Percentiles rank a stretch among this genome's conserved stretches.
phyloP scores from a whole-genome alignment of 495 filamentous ascomycete genomes.

The Amorphotheca resinae region DNA sequence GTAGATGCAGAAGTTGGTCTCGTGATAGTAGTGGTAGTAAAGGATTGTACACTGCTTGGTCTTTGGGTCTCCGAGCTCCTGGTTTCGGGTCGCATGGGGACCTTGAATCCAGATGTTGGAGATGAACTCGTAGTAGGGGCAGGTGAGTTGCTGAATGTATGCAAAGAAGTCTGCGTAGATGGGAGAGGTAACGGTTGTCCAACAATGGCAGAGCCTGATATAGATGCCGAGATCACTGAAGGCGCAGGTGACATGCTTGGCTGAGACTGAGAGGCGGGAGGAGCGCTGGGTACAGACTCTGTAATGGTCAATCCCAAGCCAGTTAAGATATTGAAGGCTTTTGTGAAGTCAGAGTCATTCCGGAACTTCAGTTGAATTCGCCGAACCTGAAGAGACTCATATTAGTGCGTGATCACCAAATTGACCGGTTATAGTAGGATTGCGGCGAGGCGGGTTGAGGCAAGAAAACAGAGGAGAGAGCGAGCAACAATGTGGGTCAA shows the following conservation, averaged over 20 bases:
- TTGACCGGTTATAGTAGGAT: too few relatives aligned
- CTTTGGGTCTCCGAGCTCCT: constrained; percentile 1
- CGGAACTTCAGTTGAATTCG: constrained; percentile 35
- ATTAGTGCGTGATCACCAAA: too few relatives aligned
- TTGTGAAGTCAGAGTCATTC: constrained; percentile 25
- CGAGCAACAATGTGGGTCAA: too few relatives aligned
- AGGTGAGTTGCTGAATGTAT: background rate
- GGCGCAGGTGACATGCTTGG: constrained; percentile 1
- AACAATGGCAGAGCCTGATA: background rate
- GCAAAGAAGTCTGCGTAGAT: background rate
- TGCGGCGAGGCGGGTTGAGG: too few relatives aligned
- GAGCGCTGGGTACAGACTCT: background rate
- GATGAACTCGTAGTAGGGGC: background rate
- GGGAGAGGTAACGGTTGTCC: too few relatives aligned
- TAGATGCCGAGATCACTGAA: background rate
- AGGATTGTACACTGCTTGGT: background rate
- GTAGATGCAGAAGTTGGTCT: constrained; percentile 2
- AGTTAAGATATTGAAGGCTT: constrained; percentile 21
- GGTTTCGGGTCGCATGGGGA: constrained; percentile 6
- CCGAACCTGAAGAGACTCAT: constrained; percentile 29
- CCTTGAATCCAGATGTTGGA: constrained; percentile 11
- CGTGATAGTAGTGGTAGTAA: background rate
- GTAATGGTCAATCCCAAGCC: constrained; percentile 22
- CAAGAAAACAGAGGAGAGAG: too few relatives aligned
- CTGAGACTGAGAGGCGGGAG: background rate